A percentile compares a stretch with the other conserved stretches of the same genome.
These are phyloP conservation scores for Radiomyces spectabilis DNA, from an alignment of 192 early-diverging fungal genomes.

Conservation along the genomic window DNA sequence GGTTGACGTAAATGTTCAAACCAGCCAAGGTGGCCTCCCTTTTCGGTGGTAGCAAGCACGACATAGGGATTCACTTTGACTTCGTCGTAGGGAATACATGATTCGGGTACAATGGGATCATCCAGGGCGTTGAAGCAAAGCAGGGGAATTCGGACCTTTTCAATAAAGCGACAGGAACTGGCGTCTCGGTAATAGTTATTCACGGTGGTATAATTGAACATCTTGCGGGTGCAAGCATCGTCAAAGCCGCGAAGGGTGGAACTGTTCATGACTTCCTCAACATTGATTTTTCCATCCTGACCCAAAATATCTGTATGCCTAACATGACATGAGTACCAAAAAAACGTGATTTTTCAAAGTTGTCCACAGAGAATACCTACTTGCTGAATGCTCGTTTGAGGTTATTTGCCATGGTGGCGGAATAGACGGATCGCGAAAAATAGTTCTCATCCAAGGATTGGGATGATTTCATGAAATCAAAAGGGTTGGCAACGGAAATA, in stretches of 20 bases:
- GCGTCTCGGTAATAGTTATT: slow-evolving; percentile 73
- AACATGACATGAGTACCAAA: background rate
- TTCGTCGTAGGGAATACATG: slow-evolving; percentile 67
- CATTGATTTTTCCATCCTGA: slow-evolving; percentile 37
- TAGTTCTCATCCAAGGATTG: slow-evolving; percentile 19
- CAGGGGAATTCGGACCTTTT: slow-evolving; percentile 66
- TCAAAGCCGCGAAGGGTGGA: slow-evolving; percentile 78
- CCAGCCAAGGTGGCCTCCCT: slow-evolving; percentile 90
- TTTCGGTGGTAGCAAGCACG: slow-evolving; percentile 67
- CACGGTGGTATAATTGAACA: slow-evolving; percentile 76
- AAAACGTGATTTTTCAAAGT: slow-evolving; percentile 10
- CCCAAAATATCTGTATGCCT: slow-evolving; percentile 35
- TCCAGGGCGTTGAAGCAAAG: slow-evolving; percentile 81
- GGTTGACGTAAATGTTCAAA: slow-evolving; percentile 50
- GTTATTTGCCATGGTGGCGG: slow-evolving; percentile 39
- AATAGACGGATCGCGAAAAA: slow-evolving; percentile 33
- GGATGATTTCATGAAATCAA: slow-evolving; percentile 59
- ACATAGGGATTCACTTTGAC: slow-evolving; percentile 71
- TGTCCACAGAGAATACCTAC: slow-evolving; percentile 12
- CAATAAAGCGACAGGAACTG: slow-evolving; percentile 52
- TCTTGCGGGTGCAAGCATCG: slow-evolving; percentile 57
- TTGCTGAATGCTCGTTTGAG: slow-evolving; percentile 33
- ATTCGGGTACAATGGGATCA: slow-evolving; percentile 76
- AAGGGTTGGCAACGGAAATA: slow-evolving; percentile 83
- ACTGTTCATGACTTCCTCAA: slow-evolving; percentile 43